These are phyloP conservation scores for Aspergillus udagawae DNA, from an alignment of 2,329 filamentous ascomycete genomes.

Conservation along the genomic window DNA sequence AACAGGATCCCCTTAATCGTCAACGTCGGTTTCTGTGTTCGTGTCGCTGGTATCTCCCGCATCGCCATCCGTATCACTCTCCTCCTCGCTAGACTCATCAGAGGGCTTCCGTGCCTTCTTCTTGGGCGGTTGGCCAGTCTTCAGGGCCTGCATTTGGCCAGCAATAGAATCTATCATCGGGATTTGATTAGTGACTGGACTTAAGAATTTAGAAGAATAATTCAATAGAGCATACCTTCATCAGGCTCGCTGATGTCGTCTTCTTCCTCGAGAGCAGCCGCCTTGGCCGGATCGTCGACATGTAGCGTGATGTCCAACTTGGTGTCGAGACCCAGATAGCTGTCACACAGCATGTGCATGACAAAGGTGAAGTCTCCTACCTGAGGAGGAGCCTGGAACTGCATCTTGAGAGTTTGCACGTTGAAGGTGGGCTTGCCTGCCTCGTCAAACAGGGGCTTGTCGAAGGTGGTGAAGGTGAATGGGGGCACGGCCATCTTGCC, in stretches of 20 bases:
- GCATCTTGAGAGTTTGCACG: conserved; percentile 93
- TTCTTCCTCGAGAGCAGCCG: conserved; percentile 72
- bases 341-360: conserved; percentile 90
- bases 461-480: conserved; percentile 90
- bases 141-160: conserved; percentile 84
- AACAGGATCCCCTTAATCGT: conserved; percentile 48
- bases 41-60: conserved; percentile 55
- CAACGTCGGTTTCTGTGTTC: conserved; percentile 72
- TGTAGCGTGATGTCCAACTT: conserved; percentile 85
- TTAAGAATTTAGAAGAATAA: conserved; percentile 14
- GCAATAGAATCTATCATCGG: conserved; percentile 71
- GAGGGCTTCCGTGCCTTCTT: conserved; percentile 53
- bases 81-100: conserved; percentile 60
- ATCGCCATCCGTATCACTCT: conserved; percentile 62
- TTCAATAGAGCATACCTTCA: conserved; percentile 66
- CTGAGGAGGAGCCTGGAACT: conserved; percentile 92
- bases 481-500: conserved; percentile 95
- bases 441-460: conserved; percentile 78
- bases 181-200: conserved; percentile 19
- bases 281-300: conserved; percentile 85
- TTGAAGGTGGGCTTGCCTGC: conserved; percentile 85
- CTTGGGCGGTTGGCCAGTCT: conserved; percentile 60
- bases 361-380: conserved; percentile 91
- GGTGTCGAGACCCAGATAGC: conserved; percentile 89
- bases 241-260: conserved; percentile 98